Evolutionary conservation across 2,329 filamentous ascomycete genomes (phyloP).

Genomic region (Hypoxylon sp.): DNA sequence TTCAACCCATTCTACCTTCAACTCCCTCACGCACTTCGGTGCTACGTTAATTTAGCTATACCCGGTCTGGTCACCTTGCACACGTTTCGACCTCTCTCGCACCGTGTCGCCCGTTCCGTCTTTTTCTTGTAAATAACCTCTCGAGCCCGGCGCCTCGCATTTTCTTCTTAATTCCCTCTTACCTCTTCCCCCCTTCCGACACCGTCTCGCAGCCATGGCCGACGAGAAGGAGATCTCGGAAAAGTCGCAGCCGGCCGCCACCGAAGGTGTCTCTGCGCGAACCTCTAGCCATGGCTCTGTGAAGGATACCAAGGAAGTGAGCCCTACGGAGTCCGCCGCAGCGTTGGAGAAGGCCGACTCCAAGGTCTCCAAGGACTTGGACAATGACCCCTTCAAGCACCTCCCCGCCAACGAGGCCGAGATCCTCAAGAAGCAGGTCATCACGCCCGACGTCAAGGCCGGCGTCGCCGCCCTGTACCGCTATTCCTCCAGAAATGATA

Average conservation of each 20-base stretch:
- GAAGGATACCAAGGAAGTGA: constrained; percentile 36
- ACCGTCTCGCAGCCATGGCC: constrained; percentile 32
- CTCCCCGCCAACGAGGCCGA: constrained; percentile 70
- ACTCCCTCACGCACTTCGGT: too few species aligned
- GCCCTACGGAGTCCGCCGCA: constrained; percentile 15
- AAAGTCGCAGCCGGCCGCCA: constrained; percentile 42
- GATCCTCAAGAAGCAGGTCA: constrained; percentile 73
- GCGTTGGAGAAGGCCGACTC: constrained; percentile 55
- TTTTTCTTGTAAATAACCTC: constrained; percentile 14
- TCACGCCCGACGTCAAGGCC: constrained; percentile 69
- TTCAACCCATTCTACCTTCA: too few species aligned
- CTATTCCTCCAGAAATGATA: constrained; percentile 72
- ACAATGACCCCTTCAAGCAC: constrained; percentile 66
- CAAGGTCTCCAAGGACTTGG: constrained; percentile 51
- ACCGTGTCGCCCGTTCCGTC: constrained; percentile 8
- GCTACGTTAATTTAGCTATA: not conserved
- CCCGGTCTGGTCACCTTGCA: constrained; percentile 12
- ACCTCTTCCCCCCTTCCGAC: not conserved
- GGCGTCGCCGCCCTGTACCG: constrained; percentile 72
- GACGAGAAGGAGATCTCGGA: constrained; percentile 36
- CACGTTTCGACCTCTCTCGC: constrained; percentile 2
- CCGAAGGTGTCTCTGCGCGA: constrained; percentile 40
- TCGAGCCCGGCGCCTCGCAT: constrained; percentile 10
- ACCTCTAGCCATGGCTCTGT: constrained; percentile 50
- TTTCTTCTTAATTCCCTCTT: constrained; percentile 1